Conservation (phyloP, 2,329 filamentous ascomycete species). For the Talaromyces sp. region DNA sequence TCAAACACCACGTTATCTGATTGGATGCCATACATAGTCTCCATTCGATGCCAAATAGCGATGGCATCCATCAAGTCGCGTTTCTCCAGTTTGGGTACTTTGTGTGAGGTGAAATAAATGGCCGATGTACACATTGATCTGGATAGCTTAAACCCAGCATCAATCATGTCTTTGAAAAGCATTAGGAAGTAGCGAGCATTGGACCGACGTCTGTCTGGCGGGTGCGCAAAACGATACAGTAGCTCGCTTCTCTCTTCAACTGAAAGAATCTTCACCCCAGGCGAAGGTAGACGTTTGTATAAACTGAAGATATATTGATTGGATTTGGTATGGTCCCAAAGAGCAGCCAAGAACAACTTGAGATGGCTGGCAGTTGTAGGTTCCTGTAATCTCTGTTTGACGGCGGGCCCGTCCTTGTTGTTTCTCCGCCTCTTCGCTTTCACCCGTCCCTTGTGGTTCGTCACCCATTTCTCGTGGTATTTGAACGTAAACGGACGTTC, state of each 20-base stretch:
- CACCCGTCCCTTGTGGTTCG: slow-evolving; percentile 33
- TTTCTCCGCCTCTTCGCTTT: not conserved
- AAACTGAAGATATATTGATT: slow-evolving; percentile 49
- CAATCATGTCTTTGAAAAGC: slow-evolving; percentile 76
- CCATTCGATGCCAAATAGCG: slow-evolving; percentile 84
- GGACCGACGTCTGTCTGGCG: slow-evolving; percentile 31
- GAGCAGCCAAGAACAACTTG: slow-evolving; percentile 35
- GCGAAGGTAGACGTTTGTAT: slow-evolving; percentile 50
- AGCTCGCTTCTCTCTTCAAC: slow-evolving; percentile 55
- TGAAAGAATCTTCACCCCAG: slow-evolving; percentile 49
- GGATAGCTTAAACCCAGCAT: slow-evolving; percentile 63
- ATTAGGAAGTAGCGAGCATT: slow-evolving; percentile 76
- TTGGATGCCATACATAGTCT: slow-evolving; percentile 59
- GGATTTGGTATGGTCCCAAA: slow-evolving; percentile 41
- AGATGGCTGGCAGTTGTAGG: slow-evolving; percentile 31
- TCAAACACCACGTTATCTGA: slow-evolving; percentile 83
- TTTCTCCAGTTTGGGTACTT: slow-evolving; percentile 55
- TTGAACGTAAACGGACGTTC: not conserved
- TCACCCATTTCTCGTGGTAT: slow-evolving; percentile 12
- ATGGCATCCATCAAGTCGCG: slow-evolving; percentile 64
- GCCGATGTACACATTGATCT: slow-evolving; percentile 76
- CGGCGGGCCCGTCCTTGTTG: not conserved
- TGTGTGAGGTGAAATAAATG: slow-evolving; percentile 71
- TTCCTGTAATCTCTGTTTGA: slow-evolving; percentile 19
- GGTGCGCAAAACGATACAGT: slow-evolving; percentile 62